phyloP scores from a whole-genome alignment of 2,329 filamentous ascomycete species.

The Alternaria brassicicola region DNA sequence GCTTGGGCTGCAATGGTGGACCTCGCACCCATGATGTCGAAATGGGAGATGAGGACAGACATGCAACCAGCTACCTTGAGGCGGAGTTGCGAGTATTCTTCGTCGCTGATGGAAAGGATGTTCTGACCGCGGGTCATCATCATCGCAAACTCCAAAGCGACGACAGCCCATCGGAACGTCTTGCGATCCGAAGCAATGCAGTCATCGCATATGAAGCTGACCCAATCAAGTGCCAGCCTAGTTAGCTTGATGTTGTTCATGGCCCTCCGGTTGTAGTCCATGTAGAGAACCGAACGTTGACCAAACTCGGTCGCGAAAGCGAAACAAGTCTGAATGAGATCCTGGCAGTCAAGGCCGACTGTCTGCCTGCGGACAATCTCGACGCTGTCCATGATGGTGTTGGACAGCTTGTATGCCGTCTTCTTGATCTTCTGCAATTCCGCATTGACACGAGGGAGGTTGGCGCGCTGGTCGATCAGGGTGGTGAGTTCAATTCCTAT shows the following conservation, averaged over 20 bases:
- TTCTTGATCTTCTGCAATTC: conserved; percentile 93
- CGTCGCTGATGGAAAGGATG: conserved; percentile 86
- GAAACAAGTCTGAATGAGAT: conserved; percentile 97
- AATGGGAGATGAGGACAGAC: conserved; percentile 95
- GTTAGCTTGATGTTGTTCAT: conserved; percentile 98
- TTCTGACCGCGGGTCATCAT: conserved; percentile 93
- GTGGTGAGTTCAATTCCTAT: conserved; percentile 86
- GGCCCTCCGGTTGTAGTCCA: conserved; percentile 92
- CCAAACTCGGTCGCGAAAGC: conserved; percentile 99
- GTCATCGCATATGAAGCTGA: conserved; percentile 97
- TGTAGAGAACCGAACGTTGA: conserved; percentile 89
- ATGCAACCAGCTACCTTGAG: conserved; percentile 95
- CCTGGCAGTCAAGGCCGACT: conserved; percentile 82
- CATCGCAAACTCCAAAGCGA: conserved; percentile 96
- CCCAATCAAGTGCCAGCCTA: conserved; percentile 92
- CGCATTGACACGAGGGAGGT: conserved; percentile 87
- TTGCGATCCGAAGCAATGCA: conserved; percentile 92
- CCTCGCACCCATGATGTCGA: conserved; percentile 97
- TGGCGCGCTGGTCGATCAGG: conserved; percentile 89
- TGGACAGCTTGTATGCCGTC: conserved; percentile 94
- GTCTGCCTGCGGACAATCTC: conserved; percentile 90
- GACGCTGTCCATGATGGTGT: conserved; percentile 98
- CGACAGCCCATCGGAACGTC: conserved; percentile 96
- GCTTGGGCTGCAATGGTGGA: conserved; percentile 92
- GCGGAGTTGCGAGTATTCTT: conserved; percentile 82